Conservation (phyloP, 1,139 yeast genomes). For the Hemisphaericaspora xylanilytica region DNA sequence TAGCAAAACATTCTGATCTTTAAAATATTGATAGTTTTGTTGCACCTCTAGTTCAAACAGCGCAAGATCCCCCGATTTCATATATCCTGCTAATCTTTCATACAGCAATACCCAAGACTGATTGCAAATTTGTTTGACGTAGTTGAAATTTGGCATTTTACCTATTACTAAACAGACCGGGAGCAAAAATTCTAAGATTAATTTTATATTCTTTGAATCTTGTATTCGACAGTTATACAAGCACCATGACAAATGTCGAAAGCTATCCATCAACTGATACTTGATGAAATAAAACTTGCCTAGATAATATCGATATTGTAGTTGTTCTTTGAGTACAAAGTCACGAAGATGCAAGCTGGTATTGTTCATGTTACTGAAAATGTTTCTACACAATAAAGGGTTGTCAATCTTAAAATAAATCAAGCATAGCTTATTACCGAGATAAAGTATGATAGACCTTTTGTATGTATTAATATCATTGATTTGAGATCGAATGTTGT, state of each 20-base stretch:
- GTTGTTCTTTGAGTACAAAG: slow-evolving; percentile 51
- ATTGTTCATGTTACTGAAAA: slow-evolving; percentile 70
- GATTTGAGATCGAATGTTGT: slow-evolving; percentile 59
- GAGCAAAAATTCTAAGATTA: slow-evolving; percentile 46
- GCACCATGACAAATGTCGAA: slow-evolving; percentile 63
- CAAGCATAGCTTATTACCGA: slow-evolving; percentile 59
- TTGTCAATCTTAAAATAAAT: slow-evolving; percentile 61
- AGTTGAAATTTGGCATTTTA: slow-evolving; percentile 38
- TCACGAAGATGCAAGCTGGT: slow-evolving; percentile 46
- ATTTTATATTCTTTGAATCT: slow-evolving; percentile 18
- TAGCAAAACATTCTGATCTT: slow-evolving; percentile 32
- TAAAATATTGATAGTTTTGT: slow-evolving; percentile 34
- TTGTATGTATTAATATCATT: slow-evolving; percentile 47
- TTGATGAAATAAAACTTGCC: slow-evolving; percentile 66
- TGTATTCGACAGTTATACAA: slow-evolving; percentile 40
- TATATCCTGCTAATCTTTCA: slow-evolving; percentile 30
- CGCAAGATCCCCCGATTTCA: slow-evolving; percentile 41
- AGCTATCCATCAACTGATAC: slow-evolving; percentile 55
- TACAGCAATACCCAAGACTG: slow-evolving; percentile 23
- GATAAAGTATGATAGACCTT: slow-evolving; percentile 50
- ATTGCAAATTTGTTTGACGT: slow-evolving; percentile 2
- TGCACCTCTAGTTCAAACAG: slow-evolving; percentile 30
- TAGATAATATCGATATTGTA: slow-evolving; percentile 66
- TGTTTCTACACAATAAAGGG: slow-evolving; percentile 70
- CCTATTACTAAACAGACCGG: slow-evolving; percentile 60